Conservation (phyloP, 768 basidiomycete species). For the Clavulina sp. region DNA sequence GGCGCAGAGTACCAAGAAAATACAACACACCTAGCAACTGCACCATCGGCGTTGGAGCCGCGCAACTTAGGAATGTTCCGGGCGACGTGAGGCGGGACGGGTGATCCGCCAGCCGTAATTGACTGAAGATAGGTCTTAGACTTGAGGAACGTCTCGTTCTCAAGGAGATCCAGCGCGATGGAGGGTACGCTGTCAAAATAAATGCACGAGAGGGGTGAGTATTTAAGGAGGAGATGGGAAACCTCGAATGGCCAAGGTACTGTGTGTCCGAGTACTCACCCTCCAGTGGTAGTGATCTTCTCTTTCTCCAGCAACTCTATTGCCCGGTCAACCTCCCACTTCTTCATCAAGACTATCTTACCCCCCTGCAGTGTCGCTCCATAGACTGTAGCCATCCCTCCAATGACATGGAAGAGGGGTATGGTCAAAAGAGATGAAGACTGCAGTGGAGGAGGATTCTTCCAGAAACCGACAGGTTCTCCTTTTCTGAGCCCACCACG, state of each 20-base stretch:
- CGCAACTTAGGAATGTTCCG: conserved; percentile 3
- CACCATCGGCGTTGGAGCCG: too few species aligned
- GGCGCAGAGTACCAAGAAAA: too few species aligned
- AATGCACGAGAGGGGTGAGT: not conserved
- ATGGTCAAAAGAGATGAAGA: conserved; percentile 1
- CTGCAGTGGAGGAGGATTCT: not conserved
- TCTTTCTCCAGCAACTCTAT: conserved; percentile 35
- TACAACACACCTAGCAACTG: not conserved
- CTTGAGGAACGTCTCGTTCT: not conserved
- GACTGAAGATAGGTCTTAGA: conserved; percentile 10
- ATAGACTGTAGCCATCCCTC: conserved; percentile 31
- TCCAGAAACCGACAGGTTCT: conserved; percentile 23
- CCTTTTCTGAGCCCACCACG: conserved; percentile 29
- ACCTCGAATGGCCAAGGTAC: not conserved
- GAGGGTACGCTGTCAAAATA: conserved; percentile 31
- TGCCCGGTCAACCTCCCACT: conserved; percentile 40
- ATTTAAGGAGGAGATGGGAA: not conserved
- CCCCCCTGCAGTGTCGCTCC: conserved; percentile 21
- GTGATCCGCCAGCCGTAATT: conserved; percentile 17
- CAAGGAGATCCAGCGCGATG: conserved; percentile 38
- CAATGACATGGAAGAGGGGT: conserved; percentile 54
- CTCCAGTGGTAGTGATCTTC: conserved; percentile 37
- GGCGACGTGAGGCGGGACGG: conserved; percentile 12
- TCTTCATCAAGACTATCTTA: conserved; percentile 38
- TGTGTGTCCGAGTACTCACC: conserved; percentile 14